These are phyloP conservation scores for Zygotorulaspora danielsina DNA, from an alignment of 805 yeast species.

Conservation along the genomic window DNA sequence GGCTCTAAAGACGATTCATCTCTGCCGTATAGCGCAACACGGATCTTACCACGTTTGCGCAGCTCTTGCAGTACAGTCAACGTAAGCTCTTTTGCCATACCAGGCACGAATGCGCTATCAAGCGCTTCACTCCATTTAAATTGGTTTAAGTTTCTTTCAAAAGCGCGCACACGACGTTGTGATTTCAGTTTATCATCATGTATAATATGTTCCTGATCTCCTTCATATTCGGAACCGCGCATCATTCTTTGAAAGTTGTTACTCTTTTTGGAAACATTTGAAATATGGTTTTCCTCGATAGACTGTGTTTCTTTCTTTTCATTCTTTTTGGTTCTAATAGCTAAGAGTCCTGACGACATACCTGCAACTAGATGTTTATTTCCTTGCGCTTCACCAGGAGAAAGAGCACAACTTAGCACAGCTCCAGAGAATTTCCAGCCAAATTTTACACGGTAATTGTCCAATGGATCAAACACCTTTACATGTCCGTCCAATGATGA, in stretches of 20 bases:
- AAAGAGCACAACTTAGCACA: slow-evolving; percentile 81
- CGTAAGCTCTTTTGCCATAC: slow-evolving; percentile 74
- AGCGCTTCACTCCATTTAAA: slow-evolving; percentile 93
- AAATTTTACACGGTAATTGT: slow-evolving; percentile 82
- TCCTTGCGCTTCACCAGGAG: slow-evolving; percentile 51
- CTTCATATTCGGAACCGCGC: slow-evolving; percentile 86
- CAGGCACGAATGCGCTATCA: slow-evolving; percentile 77
- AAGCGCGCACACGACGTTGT: slow-evolving; percentile 67
- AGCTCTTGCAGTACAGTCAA: slow-evolving; percentile 81
- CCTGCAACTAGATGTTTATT: slow-evolving; percentile 88
- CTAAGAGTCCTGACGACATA: slow-evolving; percentile 78
- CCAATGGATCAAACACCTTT: slow-evolving; percentile 78
- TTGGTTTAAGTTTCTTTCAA: slow-evolving; percentile 77
- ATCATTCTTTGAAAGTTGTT: slow-evolving; percentile 74
- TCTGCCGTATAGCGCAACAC: slow-evolving; percentile 72
- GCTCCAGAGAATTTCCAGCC: slow-evolving; percentile 98
- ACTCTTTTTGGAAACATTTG: slow-evolving; percentile 32
- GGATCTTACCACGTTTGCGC: slow-evolving; percentile 81
- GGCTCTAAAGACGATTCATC: slow-evolving; percentile 88
- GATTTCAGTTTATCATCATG: slow-evolving; percentile 53
- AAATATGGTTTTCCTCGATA: slow-evolving; percentile 1
- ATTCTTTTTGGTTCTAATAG: slow-evolving; percentile 82
- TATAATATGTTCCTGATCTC: slow-evolving; percentile 77
- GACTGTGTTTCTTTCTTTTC: slow-evolving; percentile 48
- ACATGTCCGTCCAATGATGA: slow-evolving; percentile 98